Percentiles rank a stretch among this genome's conserved stretches.
Conservation (phyloP, 371 early-diverging fungal species). For the Funneliformis caledonium region DNA sequence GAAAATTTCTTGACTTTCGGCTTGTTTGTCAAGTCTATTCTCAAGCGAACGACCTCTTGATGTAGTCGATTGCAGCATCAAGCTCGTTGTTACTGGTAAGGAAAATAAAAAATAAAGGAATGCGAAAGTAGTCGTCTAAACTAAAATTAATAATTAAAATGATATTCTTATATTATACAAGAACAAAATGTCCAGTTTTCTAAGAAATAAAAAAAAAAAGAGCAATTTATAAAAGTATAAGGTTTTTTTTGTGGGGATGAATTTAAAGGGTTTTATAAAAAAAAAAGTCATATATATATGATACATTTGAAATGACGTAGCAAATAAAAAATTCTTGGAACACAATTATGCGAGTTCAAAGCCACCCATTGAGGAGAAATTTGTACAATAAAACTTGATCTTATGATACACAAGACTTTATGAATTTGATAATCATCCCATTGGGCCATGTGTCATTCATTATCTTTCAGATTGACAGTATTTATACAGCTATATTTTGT, state of each 20-base stretch:
- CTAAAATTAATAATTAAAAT: neutral
- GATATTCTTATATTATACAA: neutral
- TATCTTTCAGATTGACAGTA: neutral
- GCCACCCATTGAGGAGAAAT: constrained; percentile 3
- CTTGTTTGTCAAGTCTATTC: constrained; percentile 29
- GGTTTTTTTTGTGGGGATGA: neutral
- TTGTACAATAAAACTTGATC: neutral
- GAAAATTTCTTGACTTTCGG: constrained; percentile 12
- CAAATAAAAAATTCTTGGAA: neutral
- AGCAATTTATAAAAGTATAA: neutral
- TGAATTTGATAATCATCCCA: neutral
- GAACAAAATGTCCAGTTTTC: neutral
- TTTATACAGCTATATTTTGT: neutral
- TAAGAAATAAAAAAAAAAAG: neutral
- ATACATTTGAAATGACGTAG: neutral
- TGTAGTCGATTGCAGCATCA: constrained; percentile 9
- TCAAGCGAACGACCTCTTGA: constrained; percentile 32
- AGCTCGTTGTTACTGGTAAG: neutral
- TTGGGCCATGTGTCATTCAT: neutral
- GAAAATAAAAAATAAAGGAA: too few species aligned
- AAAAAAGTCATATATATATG: neutral
- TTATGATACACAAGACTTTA: neutral
- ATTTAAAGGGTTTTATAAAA: neutral
- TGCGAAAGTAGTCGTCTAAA: neutral
- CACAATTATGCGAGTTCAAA: neutral